Base-by-base conservation (phyloP, 2,329 filamentous ascomycete genomes). In the Venturia effusa region DNA sequence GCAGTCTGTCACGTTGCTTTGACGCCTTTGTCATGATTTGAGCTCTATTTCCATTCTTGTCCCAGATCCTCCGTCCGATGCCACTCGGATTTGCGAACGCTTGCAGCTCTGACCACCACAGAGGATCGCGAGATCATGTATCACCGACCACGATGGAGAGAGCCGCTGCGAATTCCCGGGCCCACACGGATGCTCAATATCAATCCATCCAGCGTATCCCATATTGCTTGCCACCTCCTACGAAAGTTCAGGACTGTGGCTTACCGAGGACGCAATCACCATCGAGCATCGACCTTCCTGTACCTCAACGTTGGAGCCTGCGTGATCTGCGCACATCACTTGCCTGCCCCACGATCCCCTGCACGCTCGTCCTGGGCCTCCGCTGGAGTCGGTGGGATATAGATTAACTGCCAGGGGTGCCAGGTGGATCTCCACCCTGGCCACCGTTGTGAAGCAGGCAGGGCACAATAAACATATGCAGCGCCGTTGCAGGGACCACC, bases 381-480 rank as follows among this genome's bases (percentile, higher is more conserved):
- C 30, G 22, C 59, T 34, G 51, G 34, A 27, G 51, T 57, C 30
- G 40, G 61, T 59, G 61, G 61, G 37, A 57, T 51, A 63, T 55
- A 63, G 61, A 63, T 63, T 59, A n/a, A 43, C 61, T 19, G 61
- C 1, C 61, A 30, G 32, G 51, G 51, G 19, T 57, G 15, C 51
- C 27, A 57, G 51, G 51, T 57, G 61, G 61, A 63, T 63, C 34
- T 19, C 2, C 8, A 37, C 48, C 61, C 61, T 51, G 61, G 61
- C 48, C 51, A 59, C 61, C 61, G 61, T 63, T 63, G 39, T 34
- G 61, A 59, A 59, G 45, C 40, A 27, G 39, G 22, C 61, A 39
- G 61, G 61, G 61, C 39, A 63, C 61, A 63, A 57, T 57, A 57
- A 57, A 57, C 51, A 57, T 19, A 34, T 57, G 51, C 51, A 30